phyloP scores from a whole-genome alignment of 1,284 basidiomycete genomes.

The Sanghuangporus sanghuang region DNA sequence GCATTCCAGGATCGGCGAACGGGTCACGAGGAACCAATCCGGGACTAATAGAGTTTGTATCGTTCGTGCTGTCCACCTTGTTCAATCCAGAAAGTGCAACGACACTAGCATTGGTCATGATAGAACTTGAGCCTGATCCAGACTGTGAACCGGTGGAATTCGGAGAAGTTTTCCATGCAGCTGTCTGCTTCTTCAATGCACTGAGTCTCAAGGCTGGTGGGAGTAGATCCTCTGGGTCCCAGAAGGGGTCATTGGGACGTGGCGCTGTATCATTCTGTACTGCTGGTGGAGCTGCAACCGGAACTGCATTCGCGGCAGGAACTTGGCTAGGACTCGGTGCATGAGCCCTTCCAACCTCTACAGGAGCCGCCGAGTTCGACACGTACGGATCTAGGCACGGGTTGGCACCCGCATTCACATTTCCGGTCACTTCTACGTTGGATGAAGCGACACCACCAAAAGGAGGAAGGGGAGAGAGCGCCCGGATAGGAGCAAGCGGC shows the following conservation, averaged over 20 bases:
- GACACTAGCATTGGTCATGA: not conserved
- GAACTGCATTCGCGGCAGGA: not conserved
- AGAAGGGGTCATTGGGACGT: constrained; percentile 9
- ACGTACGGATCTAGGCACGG: not conserved
- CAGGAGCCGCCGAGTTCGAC: not conserved
- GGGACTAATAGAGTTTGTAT: not conserved
- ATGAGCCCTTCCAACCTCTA: not conserved
- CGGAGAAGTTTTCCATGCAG: not conserved
- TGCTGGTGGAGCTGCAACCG: not conserved
- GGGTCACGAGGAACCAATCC: not conserved
- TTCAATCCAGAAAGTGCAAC: not conserved
- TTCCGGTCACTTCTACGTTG: not conserved
- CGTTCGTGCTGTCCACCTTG: not conserved
- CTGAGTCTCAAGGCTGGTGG: constrained; percentile 7
- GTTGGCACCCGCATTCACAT: not conserved
- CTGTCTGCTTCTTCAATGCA: not conserved
- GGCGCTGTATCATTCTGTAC: not conserved
- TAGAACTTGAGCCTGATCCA: not conserved
- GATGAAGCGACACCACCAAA: not conserved
- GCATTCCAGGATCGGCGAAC: not conserved
- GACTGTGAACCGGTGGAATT: not conserved
- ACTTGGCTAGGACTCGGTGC: not conserved
- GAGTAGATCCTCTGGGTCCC: constrained; percentile 11
- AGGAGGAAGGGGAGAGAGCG: not conserved
- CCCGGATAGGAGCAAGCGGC: not conserved